phyloP scores from a whole-genome alignment of 805 yeast species.

The Cyberlindnera misumaiensis region DNA sequence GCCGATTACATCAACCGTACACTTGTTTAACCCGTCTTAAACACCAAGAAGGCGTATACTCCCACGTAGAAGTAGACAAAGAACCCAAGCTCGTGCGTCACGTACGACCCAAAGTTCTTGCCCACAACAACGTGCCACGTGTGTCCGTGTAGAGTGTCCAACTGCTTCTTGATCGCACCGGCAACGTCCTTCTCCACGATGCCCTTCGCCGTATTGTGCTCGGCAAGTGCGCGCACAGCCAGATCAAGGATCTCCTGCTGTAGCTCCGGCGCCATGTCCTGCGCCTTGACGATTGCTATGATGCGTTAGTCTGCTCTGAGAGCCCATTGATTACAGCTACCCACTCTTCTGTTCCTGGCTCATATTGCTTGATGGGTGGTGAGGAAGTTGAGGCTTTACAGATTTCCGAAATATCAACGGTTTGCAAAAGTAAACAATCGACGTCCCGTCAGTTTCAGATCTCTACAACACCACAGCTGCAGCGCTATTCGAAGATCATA shows the following conservation, averaged over 20 bases:
- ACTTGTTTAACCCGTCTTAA: slow-evolving; percentile 49
- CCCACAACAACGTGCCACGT: slow-evolving; percentile 85
- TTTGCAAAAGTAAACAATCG: too few species aligned
- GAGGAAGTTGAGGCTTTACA: too few species aligned
- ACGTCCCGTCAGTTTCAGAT: too few species aligned
- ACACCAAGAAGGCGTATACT: slow-evolving; percentile 57
- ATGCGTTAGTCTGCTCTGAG: too few species aligned
- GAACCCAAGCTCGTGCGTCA: slow-evolving; percentile 70
- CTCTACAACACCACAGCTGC: too few species aligned
- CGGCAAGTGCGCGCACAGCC: slow-evolving; percentile 37
- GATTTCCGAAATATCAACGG: too few species aligned
- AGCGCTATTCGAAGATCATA: too few species aligned
- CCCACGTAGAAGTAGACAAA: slow-evolving; percentile 70
- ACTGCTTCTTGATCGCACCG: slow-evolving; percentile 50
- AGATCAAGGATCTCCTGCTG: slow-evolving; percentile 43
- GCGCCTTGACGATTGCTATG: slow-evolving; percentile 19
- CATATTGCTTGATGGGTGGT: too few species aligned
- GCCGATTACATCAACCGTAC: slow-evolving; percentile 25
- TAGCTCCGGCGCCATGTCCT: slow-evolving; percentile 36
- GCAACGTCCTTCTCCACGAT: slow-evolving; percentile 65
- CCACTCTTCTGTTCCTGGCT: too few species aligned
- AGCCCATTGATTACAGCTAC: too few species aligned
- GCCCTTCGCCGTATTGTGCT: slow-evolving; percentile 46
- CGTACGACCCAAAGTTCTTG: slow-evolving; percentile 70
- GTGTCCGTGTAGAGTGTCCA: slow-evolving; percentile 58